Conservation (phyloP, 169 alveolate genomes). For the Plasmodium gonderi region DNA sequence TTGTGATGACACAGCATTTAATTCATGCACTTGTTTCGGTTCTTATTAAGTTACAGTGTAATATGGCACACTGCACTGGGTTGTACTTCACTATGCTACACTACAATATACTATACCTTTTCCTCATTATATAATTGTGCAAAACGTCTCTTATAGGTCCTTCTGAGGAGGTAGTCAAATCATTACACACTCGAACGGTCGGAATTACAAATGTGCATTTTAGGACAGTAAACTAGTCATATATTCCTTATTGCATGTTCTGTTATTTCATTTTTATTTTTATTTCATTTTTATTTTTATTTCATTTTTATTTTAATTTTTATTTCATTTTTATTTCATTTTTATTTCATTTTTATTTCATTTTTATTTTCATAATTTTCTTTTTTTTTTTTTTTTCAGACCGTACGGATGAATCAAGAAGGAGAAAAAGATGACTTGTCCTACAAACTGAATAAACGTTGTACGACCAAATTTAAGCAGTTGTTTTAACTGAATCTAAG, state of each 20-base stretch:
- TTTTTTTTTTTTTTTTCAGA: constrained; percentile 11
- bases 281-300: too few species aligned
- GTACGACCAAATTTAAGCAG: background rate
- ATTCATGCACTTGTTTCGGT: background rate
- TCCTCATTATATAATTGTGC: background rate
- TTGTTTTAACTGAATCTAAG: background rate
- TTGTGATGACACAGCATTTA: background rate
- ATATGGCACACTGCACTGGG: too few species aligned
- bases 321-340: too few species aligned
- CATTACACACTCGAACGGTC: background rate
- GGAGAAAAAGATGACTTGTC: background rate
- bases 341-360: too few species aligned
- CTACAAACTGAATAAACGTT: constrained; percentile 9
- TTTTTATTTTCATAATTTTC: background rate
- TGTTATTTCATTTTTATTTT: too few species aligned
- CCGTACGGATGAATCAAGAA: background rate
- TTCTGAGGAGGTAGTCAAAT: background rate
- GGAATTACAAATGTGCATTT: background rate
- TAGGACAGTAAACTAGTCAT: too few species aligned
- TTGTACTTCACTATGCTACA: too few species aligned
- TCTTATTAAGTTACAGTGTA: too few species aligned
- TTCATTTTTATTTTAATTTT: too few species aligned
- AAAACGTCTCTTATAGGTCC: background rate
- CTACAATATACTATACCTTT: too few species aligned
- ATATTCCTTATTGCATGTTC: too few species aligned